phyloP scores from a whole-genome alignment of 139 green algal species.

The Parachlorella kessleri region DNA sequence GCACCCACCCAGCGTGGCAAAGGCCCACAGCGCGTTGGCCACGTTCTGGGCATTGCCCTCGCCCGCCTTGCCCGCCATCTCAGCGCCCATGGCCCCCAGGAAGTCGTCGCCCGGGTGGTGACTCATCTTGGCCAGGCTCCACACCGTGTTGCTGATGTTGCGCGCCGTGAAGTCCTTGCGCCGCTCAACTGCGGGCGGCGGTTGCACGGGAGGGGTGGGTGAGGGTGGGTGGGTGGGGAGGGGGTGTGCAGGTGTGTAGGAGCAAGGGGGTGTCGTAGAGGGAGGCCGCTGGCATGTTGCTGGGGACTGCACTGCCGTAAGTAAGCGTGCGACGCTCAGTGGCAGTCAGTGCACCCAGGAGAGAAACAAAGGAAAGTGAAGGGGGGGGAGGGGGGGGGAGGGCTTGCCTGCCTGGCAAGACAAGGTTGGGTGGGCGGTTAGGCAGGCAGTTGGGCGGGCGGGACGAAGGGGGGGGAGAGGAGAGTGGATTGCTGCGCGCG shows the following conservation, averaged over 20 bases:
- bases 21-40: conserved; percentile 49
- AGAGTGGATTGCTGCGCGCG: no score
- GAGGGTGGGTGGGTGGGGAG: not conserved
- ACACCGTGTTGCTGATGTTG: conserved; percentile 61
- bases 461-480: no score
- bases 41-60: conserved; percentile 38
- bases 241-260: no score
- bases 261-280: no score
- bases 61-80: conserved; percentile 19
- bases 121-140: conserved; percentile 55
- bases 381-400: no score
- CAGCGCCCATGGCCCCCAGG: conserved; percentile 28
- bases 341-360: not conserved
- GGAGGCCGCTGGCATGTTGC: no score
- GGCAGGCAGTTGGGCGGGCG: no score
- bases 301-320: not conserved
- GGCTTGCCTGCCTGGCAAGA: no score
- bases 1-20: conserved; percentile 34
- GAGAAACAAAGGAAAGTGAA: not conserved
- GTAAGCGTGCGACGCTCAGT: not conserved
- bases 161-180: conserved; percentile 32
- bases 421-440: no score
- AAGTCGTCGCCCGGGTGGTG: conserved; percentile 42
- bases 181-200: conserved; percentile 12
- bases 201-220: not conserved